phyloP scores from a whole-genome alignment of 108 stramenopile genomes.

The Skeletonema costatum region DNA sequence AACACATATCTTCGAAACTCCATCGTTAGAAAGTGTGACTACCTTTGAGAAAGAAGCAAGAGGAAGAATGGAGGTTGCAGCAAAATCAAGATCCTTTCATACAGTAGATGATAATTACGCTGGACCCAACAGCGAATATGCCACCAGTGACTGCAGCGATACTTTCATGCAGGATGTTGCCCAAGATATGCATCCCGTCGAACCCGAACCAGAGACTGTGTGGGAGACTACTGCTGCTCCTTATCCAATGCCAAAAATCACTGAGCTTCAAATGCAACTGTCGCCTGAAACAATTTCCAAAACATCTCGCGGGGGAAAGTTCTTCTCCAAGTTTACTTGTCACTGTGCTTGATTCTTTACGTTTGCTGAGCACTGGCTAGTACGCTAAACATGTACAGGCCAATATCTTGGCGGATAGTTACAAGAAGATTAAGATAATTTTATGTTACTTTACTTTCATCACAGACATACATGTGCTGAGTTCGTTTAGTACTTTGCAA shows the following conservation, averaged over 20 bases:
- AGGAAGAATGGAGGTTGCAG: constrained; percentile 5
- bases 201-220: not conserved
- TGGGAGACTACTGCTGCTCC: not conserved
- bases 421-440: no score
- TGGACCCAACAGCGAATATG: not conserved
- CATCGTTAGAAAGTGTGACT: constrained; percentile 20
- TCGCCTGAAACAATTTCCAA: constrained; percentile 5
- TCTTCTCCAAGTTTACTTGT: not conserved
- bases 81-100: constrained; percentile 1
- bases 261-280: constrained; percentile 20
- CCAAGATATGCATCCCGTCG: not conserved
- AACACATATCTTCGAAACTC: not conserved
- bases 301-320: not conserved
- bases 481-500: constrained; percentile 1
- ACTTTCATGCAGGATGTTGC: constrained; percentile 5
- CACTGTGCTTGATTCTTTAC: not conserved
- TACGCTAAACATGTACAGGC: no score
- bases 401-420: no score
- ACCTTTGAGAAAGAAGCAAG: constrained; percentile 39
- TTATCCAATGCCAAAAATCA: constrained; percentile 14
- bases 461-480: not conserved
- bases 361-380: not conserved
- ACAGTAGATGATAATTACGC: not conserved
- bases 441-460: not conserved
- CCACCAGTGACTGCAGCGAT: not conserved